Percentiles rank a stretch among this genome's conserved stretches.
Evolutionary conservation across 495 filamentous ascomycete species (phyloP).

Genomic region (Aspergillus bertholletiae): DNA sequence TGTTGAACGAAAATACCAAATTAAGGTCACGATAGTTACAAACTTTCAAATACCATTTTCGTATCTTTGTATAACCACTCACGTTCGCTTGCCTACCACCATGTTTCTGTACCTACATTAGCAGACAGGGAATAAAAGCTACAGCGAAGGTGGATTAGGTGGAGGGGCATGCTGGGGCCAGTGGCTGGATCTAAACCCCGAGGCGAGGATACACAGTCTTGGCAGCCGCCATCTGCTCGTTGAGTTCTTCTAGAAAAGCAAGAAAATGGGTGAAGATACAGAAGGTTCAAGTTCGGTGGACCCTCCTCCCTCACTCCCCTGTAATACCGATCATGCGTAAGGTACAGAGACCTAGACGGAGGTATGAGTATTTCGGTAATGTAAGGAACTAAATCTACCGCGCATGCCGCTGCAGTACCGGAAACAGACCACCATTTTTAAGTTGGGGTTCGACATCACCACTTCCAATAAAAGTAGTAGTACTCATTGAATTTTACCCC

Average conservation of each 20-base stretch:
- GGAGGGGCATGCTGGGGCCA: neutral
- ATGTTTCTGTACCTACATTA: neutral
- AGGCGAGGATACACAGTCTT: slow-evolving; percentile 5
- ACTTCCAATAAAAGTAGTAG: neutral
- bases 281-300: slow-evolving; percentile 11
- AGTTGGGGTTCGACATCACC: neutral
- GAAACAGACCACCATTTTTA: neutral
- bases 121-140: slow-evolving; percentile 2
- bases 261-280: slow-evolving; percentile 2
- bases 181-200: slow-evolving; percentile 2
- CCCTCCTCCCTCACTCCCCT: neutral
- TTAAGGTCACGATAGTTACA: neutral
- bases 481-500: neutral
- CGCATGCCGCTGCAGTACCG: slow-evolving; percentile 4
- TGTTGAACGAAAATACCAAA: neutral
- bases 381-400: slow-evolving; percentile 6
- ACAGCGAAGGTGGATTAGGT: slow-evolving; percentile 1
- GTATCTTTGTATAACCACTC: neutral
- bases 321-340: neutral
- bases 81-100: neutral
- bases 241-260: slow-evolving; percentile 15
- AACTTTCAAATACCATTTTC: too few relatives aligned
- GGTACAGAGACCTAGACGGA: neutral
- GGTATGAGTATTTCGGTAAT: neutral
- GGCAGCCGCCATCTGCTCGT: neutral